A percentile compares a stretch with the other conserved stretches of the same genome.
phyloP scores from a whole-genome alignment of 1,139 yeast species.

The Oligophagozyma castellii region DNA sequence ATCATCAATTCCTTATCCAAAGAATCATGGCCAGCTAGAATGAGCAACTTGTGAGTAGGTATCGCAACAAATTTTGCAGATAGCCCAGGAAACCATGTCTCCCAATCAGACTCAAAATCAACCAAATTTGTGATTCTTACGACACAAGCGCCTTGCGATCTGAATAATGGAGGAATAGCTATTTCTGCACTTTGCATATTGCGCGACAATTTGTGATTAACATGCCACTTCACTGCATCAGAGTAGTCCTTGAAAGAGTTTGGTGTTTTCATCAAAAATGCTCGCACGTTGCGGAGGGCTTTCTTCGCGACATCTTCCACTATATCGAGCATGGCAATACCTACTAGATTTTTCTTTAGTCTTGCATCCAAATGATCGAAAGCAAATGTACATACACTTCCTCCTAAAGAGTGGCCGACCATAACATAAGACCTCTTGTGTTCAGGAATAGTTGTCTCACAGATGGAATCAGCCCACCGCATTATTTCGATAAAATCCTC shows the following conservation, averaged over 20 bases:
- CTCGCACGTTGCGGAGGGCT: slow-evolving; percentile 53
- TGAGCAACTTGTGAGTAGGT: slow-evolving; percentile 52
- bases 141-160: slow-evolving; percentile 19
- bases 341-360: slow-evolving; percentile 31
- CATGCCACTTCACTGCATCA: slow-evolving; percentile 77
- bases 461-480: slow-evolving; percentile 23
- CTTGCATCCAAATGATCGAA: slow-evolving; percentile 20
- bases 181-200: slow-evolving; percentile 52
- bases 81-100: slow-evolving; percentile 64
- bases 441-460: slow-evolving; percentile 15
- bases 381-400: slow-evolving; percentile 56
- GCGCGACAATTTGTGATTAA: slow-evolving; percentile 38
- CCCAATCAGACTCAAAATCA: slow-evolving; percentile 59
- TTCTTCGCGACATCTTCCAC: slow-evolving; percentile 85
- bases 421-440: slow-evolving; percentile 31
- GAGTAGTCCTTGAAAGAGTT: slow-evolving; percentile 34
- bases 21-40: slow-evolving; percentile 84
- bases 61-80: slow-evolving; percentile 46
- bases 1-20: slow-evolving; percentile 73
- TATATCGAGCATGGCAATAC: slow-evolving; percentile 72
- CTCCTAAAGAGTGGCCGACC: slow-evolving; percentile 90
- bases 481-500: slow-evolving; percentile 44
- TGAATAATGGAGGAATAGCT: slow-evolving; percentile 59
- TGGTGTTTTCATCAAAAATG: slow-evolving; percentile 53
- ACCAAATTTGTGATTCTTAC: slow-evolving; percentile 55